phyloP scores from a whole-genome alignment of 2,329 filamentous ascomycete genomes.

The Cladosporium sp. region DNA sequence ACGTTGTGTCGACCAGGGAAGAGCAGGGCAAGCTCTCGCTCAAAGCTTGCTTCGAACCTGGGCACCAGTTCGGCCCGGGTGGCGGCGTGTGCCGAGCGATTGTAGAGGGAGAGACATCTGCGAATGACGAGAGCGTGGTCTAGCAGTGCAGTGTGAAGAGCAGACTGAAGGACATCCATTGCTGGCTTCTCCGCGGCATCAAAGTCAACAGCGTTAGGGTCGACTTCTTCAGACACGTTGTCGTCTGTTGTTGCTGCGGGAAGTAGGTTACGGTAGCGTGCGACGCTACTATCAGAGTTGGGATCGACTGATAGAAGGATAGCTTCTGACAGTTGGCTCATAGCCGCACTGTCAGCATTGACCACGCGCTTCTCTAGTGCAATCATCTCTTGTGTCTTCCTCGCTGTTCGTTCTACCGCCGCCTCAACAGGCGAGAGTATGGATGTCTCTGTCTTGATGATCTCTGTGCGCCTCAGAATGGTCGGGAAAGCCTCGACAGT shows the following conservation, averaged over 20 bases:
- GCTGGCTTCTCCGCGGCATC: constrained; percentile 44
- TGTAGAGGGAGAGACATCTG: constrained; percentile 69
- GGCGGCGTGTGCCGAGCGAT: constrained; percentile 62
- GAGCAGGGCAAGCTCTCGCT: constrained; percentile 46
- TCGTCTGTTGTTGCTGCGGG: constrained; percentile 50
- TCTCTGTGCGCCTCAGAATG: constrained; percentile 83
- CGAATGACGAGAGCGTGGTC: constrained; percentile 90
- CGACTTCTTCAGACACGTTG: constrained; percentile 43
- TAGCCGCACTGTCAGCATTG: constrained; percentile 63
- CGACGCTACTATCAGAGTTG: constrained; percentile 73
- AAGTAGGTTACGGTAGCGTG: constrained; percentile 74
- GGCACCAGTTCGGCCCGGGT: constrained; percentile 37
- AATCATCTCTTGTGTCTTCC: constrained; percentile 85
- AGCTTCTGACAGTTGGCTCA: constrained; percentile 71
- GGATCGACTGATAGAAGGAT: constrained; percentile 76
- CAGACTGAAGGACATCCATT: constrained; percentile 66
- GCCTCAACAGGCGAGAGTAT: constrained; percentile 76
- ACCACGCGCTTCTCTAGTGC: constrained; percentile 70
- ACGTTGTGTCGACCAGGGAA: constrained; percentile 38
- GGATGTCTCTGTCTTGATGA: constrained; percentile 68
- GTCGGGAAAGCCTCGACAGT: constrained; percentile 88
- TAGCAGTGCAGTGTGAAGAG: constrained; percentile 80
- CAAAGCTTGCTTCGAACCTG: constrained; percentile 50
- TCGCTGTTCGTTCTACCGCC: constrained; percentile 84
- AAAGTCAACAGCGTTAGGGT: constrained; percentile 23